A percentile compares a stretch with the other conserved stretches of the same genome.
Conservation (phyloP, 1,139 yeast species). For the Yamadazyma songkhlaensis region DNA sequence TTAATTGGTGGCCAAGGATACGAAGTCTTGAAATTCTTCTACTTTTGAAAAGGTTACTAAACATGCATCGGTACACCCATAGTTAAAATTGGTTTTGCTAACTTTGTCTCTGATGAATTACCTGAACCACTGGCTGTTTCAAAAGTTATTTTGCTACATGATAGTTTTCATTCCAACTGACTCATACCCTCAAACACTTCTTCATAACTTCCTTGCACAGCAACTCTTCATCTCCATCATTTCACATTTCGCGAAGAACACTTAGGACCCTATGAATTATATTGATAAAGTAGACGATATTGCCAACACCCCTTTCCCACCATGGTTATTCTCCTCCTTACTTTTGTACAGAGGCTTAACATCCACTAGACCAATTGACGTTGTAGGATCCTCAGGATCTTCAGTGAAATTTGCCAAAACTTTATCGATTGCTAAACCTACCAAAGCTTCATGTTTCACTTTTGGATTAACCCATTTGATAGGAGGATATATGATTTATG, state of each 20-base stretch:
- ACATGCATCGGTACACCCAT: too few species aligned
- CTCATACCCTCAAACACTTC: too few species aligned
- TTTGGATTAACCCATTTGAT: constrained; percentile 73
- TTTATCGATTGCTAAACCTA: constrained; percentile 32
- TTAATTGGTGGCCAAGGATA: too few species aligned
- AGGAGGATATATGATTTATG: constrained; percentile 80
- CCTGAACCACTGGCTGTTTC: too few species aligned
- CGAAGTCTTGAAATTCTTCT: too few species aligned
- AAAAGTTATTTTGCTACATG: too few species aligned
- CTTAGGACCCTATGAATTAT: constrained; percentile 1
- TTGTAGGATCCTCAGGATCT: constrained; percentile 27
- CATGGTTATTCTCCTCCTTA: constrained; percentile 43
- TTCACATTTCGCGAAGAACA: neutral
- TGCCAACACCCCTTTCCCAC: constrained; percentile 52
- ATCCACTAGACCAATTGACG: constrained; percentile 19
- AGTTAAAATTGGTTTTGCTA: too few species aligned
- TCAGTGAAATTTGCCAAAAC: constrained; percentile 26
- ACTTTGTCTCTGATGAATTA: too few species aligned
- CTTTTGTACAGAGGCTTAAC: constrained; percentile 46
- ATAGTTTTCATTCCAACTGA: too few species aligned
- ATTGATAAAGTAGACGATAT: constrained; percentile 19
- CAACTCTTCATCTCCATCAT: neutral
- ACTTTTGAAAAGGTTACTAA: too few species aligned
- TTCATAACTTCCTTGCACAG: too few species aligned
- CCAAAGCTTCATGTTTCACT: constrained; percentile 34